Base-by-base conservation (phyloP, 352 stramenopile genomes). In the Salisapilia sapeloensis region DNA sequence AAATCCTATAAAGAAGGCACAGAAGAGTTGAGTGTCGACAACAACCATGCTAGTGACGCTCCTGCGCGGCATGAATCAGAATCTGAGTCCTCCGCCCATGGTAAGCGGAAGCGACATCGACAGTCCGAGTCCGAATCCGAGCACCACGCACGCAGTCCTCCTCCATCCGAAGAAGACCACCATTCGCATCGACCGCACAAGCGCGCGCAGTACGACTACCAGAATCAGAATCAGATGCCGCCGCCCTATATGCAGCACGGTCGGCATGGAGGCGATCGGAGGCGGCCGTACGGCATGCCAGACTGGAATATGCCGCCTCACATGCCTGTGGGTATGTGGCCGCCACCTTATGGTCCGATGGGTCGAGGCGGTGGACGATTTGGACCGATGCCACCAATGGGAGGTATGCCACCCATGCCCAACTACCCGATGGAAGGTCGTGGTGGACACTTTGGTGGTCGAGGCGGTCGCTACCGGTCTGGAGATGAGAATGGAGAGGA, bases 1-100 rank as follows among this genome's bases (percentile, higher is more conserved):
- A 64, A 64, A 3, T 60, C 63, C 10, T 90, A 84, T 37, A 63
- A 53, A n/a, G n/a, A n/a, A n/a, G n/a, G n/a, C n/a, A n/a, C n/a
- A n/a, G n/a, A n/a, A n/a, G n/a, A n/a, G n/a, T n/a, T n/a, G n/a
- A n/a, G n/a, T n/a, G n/a, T n/a, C n/a, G n/a, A n/a, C n/a, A n/a
- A n/a, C n/a, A n/a, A n/a, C n/a, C n/a, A n/a, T n/a, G n/a, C n/a
- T n/a, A n/a, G n/a, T n/a, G n/a, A n/a, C n/a, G n/a, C n/a, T n/a
- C n/a, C n/a, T n/a, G n/a, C n/a, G n/a, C n/a, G n/a, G n/a, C n/a
- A n/a, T n/a, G n/a, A n/a, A n/a, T n/a, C n/a, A n/a, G n/a, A n/a
- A n/a, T n/a, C n/a, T n/a, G n/a, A n/a, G n/a, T n/a, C n/a, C n/a
- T n/a, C n/a, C n/a, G n/a, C n/a, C n/a, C n/a, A n/a, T n/a, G n/a